Evolutionary conservation across 2,329 filamentous ascomycete species (phyloP).

Genomic region (Fusarium chlamydosporum): DNA sequence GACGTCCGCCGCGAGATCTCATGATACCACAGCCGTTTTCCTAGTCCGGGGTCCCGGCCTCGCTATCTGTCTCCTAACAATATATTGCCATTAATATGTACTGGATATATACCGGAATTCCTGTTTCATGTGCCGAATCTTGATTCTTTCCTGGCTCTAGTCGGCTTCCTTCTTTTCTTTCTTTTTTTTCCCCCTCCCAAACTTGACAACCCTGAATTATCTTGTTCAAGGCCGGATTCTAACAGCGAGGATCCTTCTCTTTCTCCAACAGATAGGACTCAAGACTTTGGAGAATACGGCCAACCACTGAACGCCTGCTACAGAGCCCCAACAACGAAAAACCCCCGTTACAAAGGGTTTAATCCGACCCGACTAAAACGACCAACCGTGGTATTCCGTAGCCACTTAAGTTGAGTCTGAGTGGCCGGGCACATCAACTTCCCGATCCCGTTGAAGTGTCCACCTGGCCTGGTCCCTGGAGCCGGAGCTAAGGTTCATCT

Average conservation of each 20-base stretch:
- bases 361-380: slow-evolving; percentile 28
- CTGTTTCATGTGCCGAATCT: slow-evolving; percentile 1
- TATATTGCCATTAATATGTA: not conserved
- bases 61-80: not conserved
- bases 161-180: not conserved
- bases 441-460: slow-evolving; percentile 18
- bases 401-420: slow-evolving; percentile 1
- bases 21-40: slow-evolving; percentile 37
- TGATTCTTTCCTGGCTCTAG: not conserved
- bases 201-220: not conserved
- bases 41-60: slow-evolving; percentile 15
- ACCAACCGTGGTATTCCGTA: slow-evolving; percentile 34
- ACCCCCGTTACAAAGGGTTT: slow-evolving; percentile 14
- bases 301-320: slow-evolving; percentile 17
- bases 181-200: not conserved
- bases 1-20: slow-evolving; percentile 25
- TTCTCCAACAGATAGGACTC: not conserved
- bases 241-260: not conserved
- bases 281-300: not conserved
- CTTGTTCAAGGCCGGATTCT: not conserved
- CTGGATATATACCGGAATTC: not conserved
- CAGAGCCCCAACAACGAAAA: slow-evolving; percentile 33
- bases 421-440: slow-evolving; percentile 8
- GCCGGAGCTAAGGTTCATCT: slow-evolving; percentile 1
- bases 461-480: slow-evolving; percentile 5